phyloP scores from a whole-genome alignment of 2,329 filamentous ascomycete genomes.

The Mollisia scopiformis region DNA sequence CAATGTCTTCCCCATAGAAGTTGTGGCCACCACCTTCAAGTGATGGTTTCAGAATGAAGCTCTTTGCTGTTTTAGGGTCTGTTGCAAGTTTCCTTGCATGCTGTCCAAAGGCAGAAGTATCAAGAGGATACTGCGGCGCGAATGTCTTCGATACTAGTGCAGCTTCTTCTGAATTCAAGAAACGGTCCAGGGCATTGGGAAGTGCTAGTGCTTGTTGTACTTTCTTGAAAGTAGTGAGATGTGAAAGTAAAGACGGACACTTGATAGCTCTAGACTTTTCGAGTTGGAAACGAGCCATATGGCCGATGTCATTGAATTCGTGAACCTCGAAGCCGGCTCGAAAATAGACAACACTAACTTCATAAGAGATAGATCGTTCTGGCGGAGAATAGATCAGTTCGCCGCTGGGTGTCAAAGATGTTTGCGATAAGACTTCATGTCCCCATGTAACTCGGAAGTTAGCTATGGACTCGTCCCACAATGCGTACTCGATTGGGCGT shows the following conservation, averaged over 20 bases:
- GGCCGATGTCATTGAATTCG: slow-evolving; percentile 42
- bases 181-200: slow-evolving; percentile 39
- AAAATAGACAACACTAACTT: slow-evolving; percentile 47
- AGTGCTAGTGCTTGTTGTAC: slow-evolving; percentile 44
- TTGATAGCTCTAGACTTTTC: slow-evolving; percentile 46
- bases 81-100: slow-evolving; percentile 32
- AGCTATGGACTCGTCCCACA: slow-evolving; percentile 38
- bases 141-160: slow-evolving; percentile 39
- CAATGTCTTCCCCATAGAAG: slow-evolving; percentile 43
- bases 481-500: slow-evolving; percentile 46
- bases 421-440: slow-evolving; percentile 35
- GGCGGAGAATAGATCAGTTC: slow-evolving; percentile 42
- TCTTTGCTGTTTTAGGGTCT: slow-evolving; percentile 25
- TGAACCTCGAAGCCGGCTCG: slow-evolving; percentile 45
- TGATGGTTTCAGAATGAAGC: slow-evolving; percentile 47
- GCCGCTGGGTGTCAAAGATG: slow-evolving; percentile 32
- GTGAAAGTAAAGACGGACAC: slow-evolving; percentile 45
- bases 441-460: slow-evolving; percentile 43
- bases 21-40: slow-evolving; percentile 49
- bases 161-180: slow-evolving; percentile 35
- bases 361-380: slow-evolving; percentile 27
- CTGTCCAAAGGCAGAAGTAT: slow-evolving; percentile 35
- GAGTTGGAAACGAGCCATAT: slow-evolving; percentile 37
- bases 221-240: slow-evolving; percentile 46
- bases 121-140: slow-evolving; percentile 41